A percentile compares a stretch with the other conserved stretches of the same genome.
Evolutionary conservation across 345 rosid genomes (phyloP).

Genomic region (Mangifera indica): DNA sequence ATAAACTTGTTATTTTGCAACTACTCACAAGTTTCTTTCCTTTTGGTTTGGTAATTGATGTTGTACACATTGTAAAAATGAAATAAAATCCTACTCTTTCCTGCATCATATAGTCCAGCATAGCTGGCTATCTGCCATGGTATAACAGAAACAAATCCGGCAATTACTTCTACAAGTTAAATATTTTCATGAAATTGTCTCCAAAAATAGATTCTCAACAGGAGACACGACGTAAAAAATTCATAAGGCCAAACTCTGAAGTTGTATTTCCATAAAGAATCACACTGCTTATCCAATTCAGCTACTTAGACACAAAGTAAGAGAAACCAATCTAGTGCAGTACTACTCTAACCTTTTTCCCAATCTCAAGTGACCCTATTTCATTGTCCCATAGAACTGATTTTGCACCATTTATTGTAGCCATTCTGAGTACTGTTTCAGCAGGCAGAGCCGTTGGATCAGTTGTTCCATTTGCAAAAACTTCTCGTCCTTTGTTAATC

Average conservation of each 20-base stretch:
- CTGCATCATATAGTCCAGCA: neutral
- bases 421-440: slow-evolving; percentile 59
- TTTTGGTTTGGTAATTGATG: neutral
- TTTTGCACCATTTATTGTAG: slow-evolving; percentile 63
- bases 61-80: neutral
- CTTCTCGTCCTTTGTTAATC: slow-evolving; percentile 63
- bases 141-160: neutral
- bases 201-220: neutral
- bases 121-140: slow-evolving; percentile 1
- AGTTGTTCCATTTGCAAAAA: slow-evolving; percentile 38
- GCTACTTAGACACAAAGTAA: neutral
- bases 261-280: neutral
- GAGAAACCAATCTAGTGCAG: neutral
- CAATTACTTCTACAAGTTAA: neutral
- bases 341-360: slow-evolving; percentile 50
- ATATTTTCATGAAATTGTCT: neutral
- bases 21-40: neutral
- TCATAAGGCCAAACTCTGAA: slow-evolving; percentile 2
- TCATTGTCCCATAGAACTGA: slow-evolving; percentile 70
- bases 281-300: neutral
- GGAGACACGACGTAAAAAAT: neutral
- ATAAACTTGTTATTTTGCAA: neutral
- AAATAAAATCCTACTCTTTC: neutral
- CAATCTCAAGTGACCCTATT: slow-evolving; percentile 67
- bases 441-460: slow-evolving; percentile 72